Evolutionary conservation across 371 early-diverging fungal genomes (phyloP).

Genomic region (Neoconidiobolus thromboides): DNA sequence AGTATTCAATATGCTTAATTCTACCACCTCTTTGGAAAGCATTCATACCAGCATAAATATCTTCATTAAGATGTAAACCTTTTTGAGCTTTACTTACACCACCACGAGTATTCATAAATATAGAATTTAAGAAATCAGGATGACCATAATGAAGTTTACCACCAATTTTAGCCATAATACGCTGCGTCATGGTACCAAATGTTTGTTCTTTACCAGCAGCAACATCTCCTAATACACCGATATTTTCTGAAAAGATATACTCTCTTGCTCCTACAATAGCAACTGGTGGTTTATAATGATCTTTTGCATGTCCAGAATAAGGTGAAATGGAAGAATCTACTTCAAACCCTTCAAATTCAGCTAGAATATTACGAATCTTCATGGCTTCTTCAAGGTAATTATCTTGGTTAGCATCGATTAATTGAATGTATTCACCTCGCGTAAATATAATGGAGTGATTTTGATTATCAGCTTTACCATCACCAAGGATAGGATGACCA

Average conservation of each 20-base stretch:
- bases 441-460: slow-evolving; percentile 67
- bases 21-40: slow-evolving; percentile 67
- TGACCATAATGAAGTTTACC: slow-evolving; percentile 78
- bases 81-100: slow-evolving; percentile 81
- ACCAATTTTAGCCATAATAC: slow-evolving; percentile 70
- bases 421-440: slow-evolving; percentile 66
- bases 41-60: slow-evolving; percentile 83
- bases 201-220: slow-evolving; percentile 82
- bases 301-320: neutral
- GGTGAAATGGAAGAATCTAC: slow-evolving; percentile 14
- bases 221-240: slow-evolving; percentile 73
- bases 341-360: slow-evolving; percentile 64
- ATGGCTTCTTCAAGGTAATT: slow-evolving; percentile 74
- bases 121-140: slow-evolving; percentile 75
- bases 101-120: slow-evolving; percentile 75
- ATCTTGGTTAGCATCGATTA: slow-evolving; percentile 84
- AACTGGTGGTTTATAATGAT: slow-evolving; percentile 31
- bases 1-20: slow-evolving; percentile 82
- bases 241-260: slow-evolving; percentile 73
- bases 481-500: slow-evolving; percentile 73
- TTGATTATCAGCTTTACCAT: slow-evolving; percentile 83
- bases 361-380: slow-evolving; percentile 68
- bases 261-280: slow-evolving; percentile 84
- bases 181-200: slow-evolving; percentile 71
- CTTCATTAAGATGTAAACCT: slow-evolving; percentile 79